Evolutionary conservation across 306 rosid genomes (phyloP), one percentile per base, ranked within the genome.

Genomic region (Glycine soja): DNA sequence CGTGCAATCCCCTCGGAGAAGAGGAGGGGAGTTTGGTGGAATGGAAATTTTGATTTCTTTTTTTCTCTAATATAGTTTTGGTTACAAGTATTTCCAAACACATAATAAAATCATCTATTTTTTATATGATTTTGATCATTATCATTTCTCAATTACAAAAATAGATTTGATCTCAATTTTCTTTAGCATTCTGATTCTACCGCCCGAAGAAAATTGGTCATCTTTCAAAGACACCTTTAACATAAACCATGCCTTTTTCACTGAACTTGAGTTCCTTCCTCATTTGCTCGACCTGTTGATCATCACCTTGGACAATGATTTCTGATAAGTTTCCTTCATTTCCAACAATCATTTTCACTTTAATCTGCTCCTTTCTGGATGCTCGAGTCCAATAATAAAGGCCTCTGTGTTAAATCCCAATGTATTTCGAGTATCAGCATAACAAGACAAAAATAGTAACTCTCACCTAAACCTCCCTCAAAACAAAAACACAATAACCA

Each of bases 241-340:
- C 96, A 67, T 89, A 94, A 24, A 89, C 98, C 96, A 92, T 89
- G 24, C 97, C 98, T 34, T 94, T 94, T 72, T 92, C 96, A 48
- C 90, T 92, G 14, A 89, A 84, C 78, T 82, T 83, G 54, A 94
- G 95, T 54, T 94, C 95, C 88, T 87, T 90, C 47, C 98, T 83
- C 94, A 89, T 81, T 74, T 90, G 97, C 76, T 92, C 95, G 0
- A 92, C 95, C 74, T 94, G 98, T 81, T 94, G 98, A 75, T 94
- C 97, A 64, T 94, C 97, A 53, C 97, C 98, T 86, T 88, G 93
- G 72, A 92, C 98, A 10, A 87, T 4, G 14, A 94, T 75, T 88
- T 94, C 98, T 5, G 91, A 83, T 7, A 82, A 56, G 10, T 56
- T 77, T 48, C 92, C 88, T 3, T 92, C 93, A 8, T 92, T 91